Evolutionary conservation across 345 rosid genomes (phyloP).

Genomic region (Syzygium aqueum): DNA sequence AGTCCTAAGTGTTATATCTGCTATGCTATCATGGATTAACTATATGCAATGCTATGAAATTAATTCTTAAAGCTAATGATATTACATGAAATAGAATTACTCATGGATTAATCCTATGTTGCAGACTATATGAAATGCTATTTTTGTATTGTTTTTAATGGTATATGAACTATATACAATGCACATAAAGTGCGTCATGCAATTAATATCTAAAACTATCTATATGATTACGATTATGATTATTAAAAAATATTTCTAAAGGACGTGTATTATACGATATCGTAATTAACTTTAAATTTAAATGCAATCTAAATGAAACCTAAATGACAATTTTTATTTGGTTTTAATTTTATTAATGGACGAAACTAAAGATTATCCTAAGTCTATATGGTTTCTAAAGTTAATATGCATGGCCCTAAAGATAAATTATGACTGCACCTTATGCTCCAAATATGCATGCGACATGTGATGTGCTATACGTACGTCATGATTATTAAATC

Average conservation of each 20-base stretch:
- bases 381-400: neutral
- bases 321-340: too few species aligned
- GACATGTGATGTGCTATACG: neutral
- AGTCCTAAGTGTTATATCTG: neutral
- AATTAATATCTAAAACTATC: too few species aligned
- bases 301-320: too few species aligned
- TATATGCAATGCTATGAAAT: neutral
- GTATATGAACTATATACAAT: too few species aligned
- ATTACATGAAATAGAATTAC: neutral
- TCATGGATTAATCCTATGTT: neutral
- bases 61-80: neutral
- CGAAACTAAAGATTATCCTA: neutral
- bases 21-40: neutral
- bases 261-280: too few species aligned
- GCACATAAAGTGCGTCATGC: too few species aligned
- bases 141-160: too few species aligned
- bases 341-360: neutral
- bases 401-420: neutral
- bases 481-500: neutral
- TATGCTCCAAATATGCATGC: neutral
- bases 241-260: too few species aligned
- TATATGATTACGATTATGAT: too few species aligned
- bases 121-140: neutral
- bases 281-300: too few species aligned
- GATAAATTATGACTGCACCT: neutral